Conservation (phyloP, 352 stramenopile species). For the Hyaloperonospora arabidopsidis region DNA sequence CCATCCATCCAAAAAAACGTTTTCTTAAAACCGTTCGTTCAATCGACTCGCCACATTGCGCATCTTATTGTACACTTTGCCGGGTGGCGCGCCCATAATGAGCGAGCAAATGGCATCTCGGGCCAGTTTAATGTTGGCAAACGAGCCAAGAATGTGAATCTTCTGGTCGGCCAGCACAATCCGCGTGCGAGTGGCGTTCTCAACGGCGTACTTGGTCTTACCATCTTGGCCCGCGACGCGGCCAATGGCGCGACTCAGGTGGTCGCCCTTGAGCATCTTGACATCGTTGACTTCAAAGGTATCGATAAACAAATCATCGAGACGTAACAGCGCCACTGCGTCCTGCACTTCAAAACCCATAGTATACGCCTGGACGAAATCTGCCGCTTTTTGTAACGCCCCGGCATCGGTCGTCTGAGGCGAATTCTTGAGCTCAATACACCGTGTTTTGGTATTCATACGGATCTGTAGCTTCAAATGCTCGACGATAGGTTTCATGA, state of each 20-base stretch:
- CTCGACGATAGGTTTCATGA: conserved; percentile 98
- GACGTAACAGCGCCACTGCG: conserved; percentile 93
- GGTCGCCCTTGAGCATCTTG: conserved; percentile 96
- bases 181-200: conserved; percentile 98
- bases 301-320: conserved; percentile 98
- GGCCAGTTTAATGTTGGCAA: conserved; percentile 98
- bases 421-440: conserved; percentile 96
- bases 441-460: conserved; percentile 98
- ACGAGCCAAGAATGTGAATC: conserved; percentile 98
- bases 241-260: conserved; percentile 97
- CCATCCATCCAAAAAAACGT: conserved; percentile 3
- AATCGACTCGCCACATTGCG: conserved; percentile 97
- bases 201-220: conserved; percentile 99
- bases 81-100: conserved; percentile 95
- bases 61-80: conserved; percentile 99
- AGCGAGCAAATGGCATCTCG: conserved; percentile 84
- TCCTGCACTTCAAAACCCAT: conserved; percentile 99
- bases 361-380: conserved; percentile 99
- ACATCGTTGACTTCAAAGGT: conserved; percentile 98
- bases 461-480: conserved; percentile 97
- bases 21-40: conserved; percentile 91
- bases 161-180: conserved; percentile 98
- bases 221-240: conserved; percentile 97
- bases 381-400: conserved; percentile 93
- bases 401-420: conserved; percentile 90